These are phyloP conservation scores for Xeromyces bisporus DNA, from an alignment of 495 filamentous ascomycete species.

Conservation along the genomic window DNA sequence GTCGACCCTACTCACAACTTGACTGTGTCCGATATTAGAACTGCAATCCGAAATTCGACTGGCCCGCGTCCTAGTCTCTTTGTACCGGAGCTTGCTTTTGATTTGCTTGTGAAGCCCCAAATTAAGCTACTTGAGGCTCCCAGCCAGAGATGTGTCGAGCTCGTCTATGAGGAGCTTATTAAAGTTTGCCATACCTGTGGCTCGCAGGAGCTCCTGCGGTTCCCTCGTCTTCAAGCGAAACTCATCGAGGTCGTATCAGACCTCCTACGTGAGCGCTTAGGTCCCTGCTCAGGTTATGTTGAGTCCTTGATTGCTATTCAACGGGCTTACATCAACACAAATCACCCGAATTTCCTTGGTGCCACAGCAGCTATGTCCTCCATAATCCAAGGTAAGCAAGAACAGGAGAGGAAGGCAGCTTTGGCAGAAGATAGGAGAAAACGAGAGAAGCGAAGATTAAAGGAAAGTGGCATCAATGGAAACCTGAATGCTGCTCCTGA, in stretches of 20 bases:
- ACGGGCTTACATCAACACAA: constrained; percentile 97
- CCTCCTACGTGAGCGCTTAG: constrained; percentile 78
- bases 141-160: constrained; percentile 88
- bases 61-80: constrained; percentile 90
- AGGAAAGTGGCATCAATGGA: constrained; percentile 67
- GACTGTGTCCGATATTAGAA: constrained; percentile 91
- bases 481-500: constrained; percentile 49
- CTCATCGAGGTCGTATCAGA: constrained; percentile 98
- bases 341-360: constrained; percentile 96
- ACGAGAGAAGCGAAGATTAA: constrained; percentile 62
- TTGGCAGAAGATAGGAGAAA: constrained; percentile 70
- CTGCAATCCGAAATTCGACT: constrained; percentile 95
- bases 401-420: constrained; percentile 68
- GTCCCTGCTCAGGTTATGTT: constrained; percentile 77
- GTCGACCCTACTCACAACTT: constrained; percentile 93
- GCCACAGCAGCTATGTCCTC: constrained; percentile 96
- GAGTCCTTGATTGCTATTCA: constrained; percentile 95
- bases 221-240: constrained; percentile 87
- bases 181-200: constrained; percentile 99
- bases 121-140: constrained; percentile 95
- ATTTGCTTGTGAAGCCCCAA: constrained; percentile 93
- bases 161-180: constrained; percentile 97
- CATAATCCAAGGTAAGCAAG: constrained; percentile 84
- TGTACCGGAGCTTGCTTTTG: constrained; percentile 93
- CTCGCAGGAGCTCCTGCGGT: constrained; percentile 78